Conservation (phyloP, 164 flowering plant genomes). For the Stephania japonica region DNA sequence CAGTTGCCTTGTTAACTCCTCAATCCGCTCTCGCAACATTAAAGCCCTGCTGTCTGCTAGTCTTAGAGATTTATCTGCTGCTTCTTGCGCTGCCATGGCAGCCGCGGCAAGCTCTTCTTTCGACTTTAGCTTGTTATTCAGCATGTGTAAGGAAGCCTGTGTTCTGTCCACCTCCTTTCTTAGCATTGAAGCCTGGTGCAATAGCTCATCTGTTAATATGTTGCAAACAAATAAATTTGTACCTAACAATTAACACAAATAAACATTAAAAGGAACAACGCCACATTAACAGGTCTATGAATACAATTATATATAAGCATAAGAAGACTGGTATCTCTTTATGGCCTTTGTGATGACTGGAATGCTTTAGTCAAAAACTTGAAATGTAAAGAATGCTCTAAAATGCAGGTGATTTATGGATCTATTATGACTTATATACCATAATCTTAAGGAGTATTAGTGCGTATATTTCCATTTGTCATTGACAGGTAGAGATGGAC, state of each 20-base stretch:
- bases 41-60: constrained; percentile 61
- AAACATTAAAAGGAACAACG: too few species aligned
- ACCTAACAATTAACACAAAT: too few species aligned
- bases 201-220: not conserved
- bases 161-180: constrained; percentile 59
- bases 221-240: too few species aligned
- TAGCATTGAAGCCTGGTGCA: constrained; percentile 38
- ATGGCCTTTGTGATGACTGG: not conserved
- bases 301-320: too few species aligned
- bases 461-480: not conserved
- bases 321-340: too few species aligned
- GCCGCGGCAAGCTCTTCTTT: constrained; percentile 70
- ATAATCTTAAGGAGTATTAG: not conserved
- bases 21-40: constrained; percentile 40
- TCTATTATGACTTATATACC: not conserved
- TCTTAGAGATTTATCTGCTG: constrained; percentile 66
- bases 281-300: too few species aligned
- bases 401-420: not conserved
- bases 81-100: constrained; percentile 76
- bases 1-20: constrained; percentile 58
- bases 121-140: constrained; percentile 55
- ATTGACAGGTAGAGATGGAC: not conserved
- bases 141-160: constrained; percentile 39
- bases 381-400: not conserved
- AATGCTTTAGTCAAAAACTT: not conserved